Percentiles rank a stretch among this genome's conserved stretches.
Evolutionary conservation across 495 filamentous ascomycete species (phyloP).

Genomic region (Glutinoglossum americanum): DNA sequence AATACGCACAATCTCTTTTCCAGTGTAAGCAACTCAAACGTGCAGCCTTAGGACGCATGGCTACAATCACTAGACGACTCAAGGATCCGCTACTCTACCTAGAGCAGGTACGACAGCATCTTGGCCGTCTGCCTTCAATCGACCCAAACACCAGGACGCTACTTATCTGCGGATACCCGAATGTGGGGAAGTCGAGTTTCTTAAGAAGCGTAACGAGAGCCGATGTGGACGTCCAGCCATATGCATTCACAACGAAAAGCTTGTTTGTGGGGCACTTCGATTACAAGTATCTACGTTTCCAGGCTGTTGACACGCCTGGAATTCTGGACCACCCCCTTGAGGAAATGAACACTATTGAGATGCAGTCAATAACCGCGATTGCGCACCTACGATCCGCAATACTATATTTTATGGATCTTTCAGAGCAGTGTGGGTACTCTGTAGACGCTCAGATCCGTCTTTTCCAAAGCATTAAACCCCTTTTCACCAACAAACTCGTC

Average conservation of each 20-base stretch:
- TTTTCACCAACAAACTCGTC: constrained; percentile 92
- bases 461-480: constrained; percentile 84
- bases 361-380: constrained; percentile 94
- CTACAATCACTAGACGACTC: constrained; percentile 77
- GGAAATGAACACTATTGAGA: constrained; percentile 99
- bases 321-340: constrained; percentile 94
- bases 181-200: constrained; percentile 94
- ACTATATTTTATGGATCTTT: constrained; percentile 95
- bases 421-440: constrained; percentile 92
- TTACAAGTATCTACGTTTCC: constrained; percentile 92
- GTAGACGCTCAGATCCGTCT: constrained; percentile 78
- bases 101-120: constrained; percentile 93
- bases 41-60: constrained; percentile 82
- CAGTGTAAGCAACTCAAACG: constrained; percentile 90
- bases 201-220: constrained; percentile 76
- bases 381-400: constrained; percentile 87
- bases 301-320: constrained; percentile 76
- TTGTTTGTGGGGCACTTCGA: constrained; percentile 97
- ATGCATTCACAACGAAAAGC: constrained; percentile 96
- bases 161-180: constrained; percentile 90
- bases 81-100: constrained; percentile 90
- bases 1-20: constrained; percentile 90
- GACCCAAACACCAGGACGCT: constrained; percentile 92
- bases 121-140: constrained; percentile 90
- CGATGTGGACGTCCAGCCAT: constrained; percentile 94